Evolutionary conservation across 176 grass and related monocot genomes (phyloP), one percentile per base, ranked within the genome.

Genomic region (Eleusine coracana): DNA sequence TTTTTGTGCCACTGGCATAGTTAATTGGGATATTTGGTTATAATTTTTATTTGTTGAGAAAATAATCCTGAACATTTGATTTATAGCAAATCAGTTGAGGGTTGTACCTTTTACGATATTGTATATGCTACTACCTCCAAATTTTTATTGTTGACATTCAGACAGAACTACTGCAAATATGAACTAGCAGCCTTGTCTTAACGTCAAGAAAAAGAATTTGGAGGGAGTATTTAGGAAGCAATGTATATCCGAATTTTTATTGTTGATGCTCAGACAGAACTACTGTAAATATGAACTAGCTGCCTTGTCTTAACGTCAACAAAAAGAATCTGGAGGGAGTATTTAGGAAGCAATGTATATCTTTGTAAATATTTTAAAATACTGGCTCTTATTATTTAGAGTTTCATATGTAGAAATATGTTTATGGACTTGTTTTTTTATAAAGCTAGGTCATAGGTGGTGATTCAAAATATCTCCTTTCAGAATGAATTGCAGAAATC

Each of bases 401-500:
- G 60, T 29, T 28, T 63, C 17, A 34, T 63, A 63, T 64, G 5
- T 39, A 61, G 41, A 14, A 66, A 5, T 40, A 51, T 34, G 16
- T 0, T 2, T 20, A 67, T 67, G 31, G 6, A 37, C 31, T 39
- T 37, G 42, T 59, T 29, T 72, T 85, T 39, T 9, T 72, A 56
- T 45, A 56, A 48, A 79, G 38, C 1, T 7, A 49, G 66, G 40
- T 41, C 4, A 3, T 7, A 49, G 66, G 40, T 41, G 7, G 41
- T 78, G 18, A 78, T 34, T 73, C 10, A 74, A 37, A 66, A 50
- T 20, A 67, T 71, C 10, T 50, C 68, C 7, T 55, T 83, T 63
- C 29, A 86, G 77, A 52, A 83, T 86, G 95, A 97, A 88, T 85
- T 97, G 77, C 77, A 91, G 78, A 94, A 92, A 83, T 80, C 89